Evolutionary conservation across 306 rosid species (phyloP).

Genomic region (Luffa aegyptiaca): DNA sequence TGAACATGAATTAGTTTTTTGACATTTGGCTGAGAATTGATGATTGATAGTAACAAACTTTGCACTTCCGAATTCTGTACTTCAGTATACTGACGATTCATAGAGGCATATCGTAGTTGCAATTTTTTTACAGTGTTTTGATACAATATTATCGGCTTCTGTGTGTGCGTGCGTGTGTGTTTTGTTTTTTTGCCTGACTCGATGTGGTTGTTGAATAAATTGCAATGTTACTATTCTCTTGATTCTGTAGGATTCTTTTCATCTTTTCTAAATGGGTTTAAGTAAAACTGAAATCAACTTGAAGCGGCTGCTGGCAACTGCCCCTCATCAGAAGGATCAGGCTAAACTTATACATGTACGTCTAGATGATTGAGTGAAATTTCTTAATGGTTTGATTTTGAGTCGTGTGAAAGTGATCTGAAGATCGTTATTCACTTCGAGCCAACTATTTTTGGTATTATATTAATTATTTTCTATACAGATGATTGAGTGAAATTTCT

Average conservation of each 20-base stretch:
- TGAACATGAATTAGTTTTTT: background rate
- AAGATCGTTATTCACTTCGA: background rate
- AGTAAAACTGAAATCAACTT: constrained; percentile 81
- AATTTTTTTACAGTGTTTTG: background rate
- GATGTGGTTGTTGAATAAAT: background rate
- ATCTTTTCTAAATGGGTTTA: constrained; percentile 39
- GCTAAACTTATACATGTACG: constrained; percentile 82
- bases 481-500: background rate
- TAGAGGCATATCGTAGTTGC: background rate
- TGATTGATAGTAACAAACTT: background rate
- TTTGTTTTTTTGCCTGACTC: background rate
- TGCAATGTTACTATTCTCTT: background rate
- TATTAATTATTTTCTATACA: no score
- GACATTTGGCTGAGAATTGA: background rate
- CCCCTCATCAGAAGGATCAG: constrained; percentile 77
- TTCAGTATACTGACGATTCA: background rate
- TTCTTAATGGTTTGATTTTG: background rate
- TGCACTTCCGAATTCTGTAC: background rate
- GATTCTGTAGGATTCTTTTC: constrained; percentile 17
- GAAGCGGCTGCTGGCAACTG: constrained; percentile 73
- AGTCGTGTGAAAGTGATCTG: background rate
- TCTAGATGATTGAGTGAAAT: constrained; percentile 1
- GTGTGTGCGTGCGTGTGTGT: background rate
- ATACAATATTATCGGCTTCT: background rate
- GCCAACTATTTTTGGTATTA: no score